phyloP scores from a whole-genome alignment of 164 flowering plant species.

The Chimonanthus salicifolius region DNA sequence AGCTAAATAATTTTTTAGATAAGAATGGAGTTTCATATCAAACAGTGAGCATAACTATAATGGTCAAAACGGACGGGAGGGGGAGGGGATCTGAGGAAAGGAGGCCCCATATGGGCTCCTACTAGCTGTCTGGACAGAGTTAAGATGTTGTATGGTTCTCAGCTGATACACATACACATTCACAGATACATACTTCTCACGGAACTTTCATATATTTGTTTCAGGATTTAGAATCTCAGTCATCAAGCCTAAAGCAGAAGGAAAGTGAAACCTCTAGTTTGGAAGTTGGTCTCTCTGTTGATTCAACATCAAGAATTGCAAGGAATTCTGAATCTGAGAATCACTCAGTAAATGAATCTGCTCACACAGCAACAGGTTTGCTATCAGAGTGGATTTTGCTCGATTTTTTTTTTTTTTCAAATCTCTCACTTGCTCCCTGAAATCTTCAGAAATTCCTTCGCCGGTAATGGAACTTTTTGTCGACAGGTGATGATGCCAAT shows the following conservation, averaged over 20 bases:
- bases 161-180: too few species aligned
- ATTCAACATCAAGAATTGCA: slow-evolving; percentile 18
- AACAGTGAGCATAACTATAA: too few species aligned
- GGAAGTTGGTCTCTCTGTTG: slow-evolving; percentile 23
- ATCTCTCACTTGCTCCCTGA: slow-evolving; percentile 10
- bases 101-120: too few species aligned
- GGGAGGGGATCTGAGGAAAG: too few species aligned
- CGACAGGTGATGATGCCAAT: slow-evolving; percentile 13
- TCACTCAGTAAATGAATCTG: slow-evolving; percentile 23
- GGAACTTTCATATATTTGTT: slow-evolving; percentile 11
- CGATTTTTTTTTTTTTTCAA: slow-evolving; percentile 11
- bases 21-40: too few species aligned
- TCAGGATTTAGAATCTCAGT: slow-evolving; percentile 32
- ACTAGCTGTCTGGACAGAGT: too few species aligned
- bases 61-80: too few species aligned
- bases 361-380: slow-evolving; percentile 16
- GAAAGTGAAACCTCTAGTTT: slow-evolving; percentile 21
- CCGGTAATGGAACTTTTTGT: not conserved
- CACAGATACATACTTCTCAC: not conserved
- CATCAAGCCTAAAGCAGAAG: slow-evolving; percentile 17
- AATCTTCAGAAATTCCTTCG: slow-evolving; percentile 12
- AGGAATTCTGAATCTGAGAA: slow-evolving; percentile 15
- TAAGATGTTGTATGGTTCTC: too few species aligned
- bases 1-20: too few species aligned
- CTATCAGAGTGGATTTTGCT: slow-evolving; percentile 19